A percentile compares a stretch with the other conserved stretches of the same genome.
Conservation (phyloP, 2,329 filamentous ascomycete species). For the Stagonosporopsis tanaceti region DNA sequence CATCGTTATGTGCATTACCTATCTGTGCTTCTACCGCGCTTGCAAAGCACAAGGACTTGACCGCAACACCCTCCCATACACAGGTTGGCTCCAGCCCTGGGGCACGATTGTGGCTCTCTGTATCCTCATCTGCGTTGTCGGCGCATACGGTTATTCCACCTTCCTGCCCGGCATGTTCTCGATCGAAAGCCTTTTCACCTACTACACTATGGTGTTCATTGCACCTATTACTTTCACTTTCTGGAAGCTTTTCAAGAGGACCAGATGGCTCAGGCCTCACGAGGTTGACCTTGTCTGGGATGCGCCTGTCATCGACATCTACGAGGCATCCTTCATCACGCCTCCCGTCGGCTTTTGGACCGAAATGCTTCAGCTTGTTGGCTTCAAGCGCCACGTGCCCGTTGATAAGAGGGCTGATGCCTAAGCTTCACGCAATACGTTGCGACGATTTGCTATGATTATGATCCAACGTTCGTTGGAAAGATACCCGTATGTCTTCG, state of each 20-base stretch:
- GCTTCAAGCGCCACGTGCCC: slow-evolving; percentile 40
- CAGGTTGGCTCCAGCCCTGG: slow-evolving; percentile 58
- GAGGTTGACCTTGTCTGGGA: slow-evolving; percentile 59
- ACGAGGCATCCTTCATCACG: slow-evolving; percentile 53
- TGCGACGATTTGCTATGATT: slow-evolving; percentile 3
- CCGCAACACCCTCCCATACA: slow-evolving; percentile 59
- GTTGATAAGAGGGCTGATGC: slow-evolving; percentile 40
- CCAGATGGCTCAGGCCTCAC: slow-evolving; percentile 58
- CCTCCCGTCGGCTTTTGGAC: slow-evolving; percentile 48
- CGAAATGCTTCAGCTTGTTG: slow-evolving; percentile 47
- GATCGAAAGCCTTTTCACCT: slow-evolving; percentile 61
- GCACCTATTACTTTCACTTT: slow-evolving; percentile 61
- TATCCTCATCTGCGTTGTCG: slow-evolving; percentile 59
- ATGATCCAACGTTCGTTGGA: slow-evolving; percentile 22
- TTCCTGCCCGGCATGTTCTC: slow-evolving; percentile 59
- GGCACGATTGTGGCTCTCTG: slow-evolving; percentile 59
- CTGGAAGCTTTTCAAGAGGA: slow-evolving; percentile 72
- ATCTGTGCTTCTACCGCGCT: slow-evolving; percentile 66
- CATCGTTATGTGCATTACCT: slow-evolving; percentile 65
- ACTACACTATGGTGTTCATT: slow-evolving; percentile 63
- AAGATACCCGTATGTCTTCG: slow-evolving; percentile 23
- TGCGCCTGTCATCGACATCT: slow-evolving; percentile 50
- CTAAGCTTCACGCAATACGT: slow-evolving; percentile 14
- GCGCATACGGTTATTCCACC: slow-evolving; percentile 63
- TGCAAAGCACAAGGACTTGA: slow-evolving; percentile 58